Evolutionary conservation across 495 filamentous ascomycete genomes (phyloP), one percentile per base, ranked within the genome.

Genomic region (Neurospora africana): DNA sequence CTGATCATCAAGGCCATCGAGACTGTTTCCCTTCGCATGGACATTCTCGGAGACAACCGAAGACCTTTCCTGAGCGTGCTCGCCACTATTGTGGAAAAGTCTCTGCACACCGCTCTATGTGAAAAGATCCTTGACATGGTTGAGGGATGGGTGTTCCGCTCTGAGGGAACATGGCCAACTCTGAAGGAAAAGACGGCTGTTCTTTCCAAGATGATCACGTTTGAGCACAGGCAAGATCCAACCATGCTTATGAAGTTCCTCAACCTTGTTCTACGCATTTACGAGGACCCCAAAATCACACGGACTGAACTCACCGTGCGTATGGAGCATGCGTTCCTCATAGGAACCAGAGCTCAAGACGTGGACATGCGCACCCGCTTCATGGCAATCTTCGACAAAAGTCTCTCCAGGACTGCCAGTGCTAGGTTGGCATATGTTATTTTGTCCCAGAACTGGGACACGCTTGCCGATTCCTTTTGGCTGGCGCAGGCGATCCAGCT

Each of bases 151-250:
- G 91, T 98, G 15, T 98, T 99, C 86, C 87, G 92, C 70, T 94
- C 93, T 2, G 92, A 91, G 38, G 94, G 97, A 72, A 92, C 92
- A 5, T 97, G 94, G 87, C 96, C 96, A 3, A 97, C 95, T 0
- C 83, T 98, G 5, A 99, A 99, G 78, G 96, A 99, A 81, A 98
- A 98, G 83, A 97, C 93, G 1, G 96, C 96, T 1, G 95, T 99
- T 0, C 79, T 99, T 21, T 92, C 93, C 76, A 99, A 99, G 81
- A 99, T 99, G 96, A 82, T 98, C 44, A 88, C 93, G 0, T 98
- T 99, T 72, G 96, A 99, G 79, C 87, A 91, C 68, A 87, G 94
- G 30, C 79, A 86, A 13, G 94, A 98, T 79, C 89, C 88, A 38
- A 91, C 91, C 0, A 90, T 98, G 82, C 83, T 98, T 44, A 93